Base-by-base conservation (phyloP, 1,284 basidiomycete species). In the Singerocomus inundabilis region DNA sequence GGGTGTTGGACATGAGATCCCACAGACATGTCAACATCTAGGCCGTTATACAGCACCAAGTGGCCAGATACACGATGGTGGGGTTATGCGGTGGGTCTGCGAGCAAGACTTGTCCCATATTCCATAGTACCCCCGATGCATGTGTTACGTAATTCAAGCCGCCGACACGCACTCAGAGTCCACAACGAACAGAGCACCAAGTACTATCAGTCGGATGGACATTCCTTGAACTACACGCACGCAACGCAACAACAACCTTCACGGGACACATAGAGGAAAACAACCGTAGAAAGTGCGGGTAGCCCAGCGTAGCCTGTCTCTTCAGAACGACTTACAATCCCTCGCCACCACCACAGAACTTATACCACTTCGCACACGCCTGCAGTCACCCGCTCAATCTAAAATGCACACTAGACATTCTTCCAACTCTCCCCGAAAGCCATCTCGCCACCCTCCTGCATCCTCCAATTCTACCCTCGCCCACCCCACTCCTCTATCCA, bases 331-430 rank as follows among this genome's bases (percentile, higher is more conserved):
- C n/a, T 51, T 35, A 31, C 35, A 31, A 37, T 41, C 50, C 28
- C 30, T 48, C 51, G 35, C 16, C 21, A 15, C 44, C 48, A 44
- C 51, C 37, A 52, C 55, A 48, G 15, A 48, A 51, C 46, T 5
- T 46, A 47, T 46, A 50, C 46, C 38, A 57, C 50, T 16, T 37
- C 46, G 8, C 34, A 49, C 43, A 25, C 51, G 33, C 8, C 29
- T 25, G 12, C 26, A 32, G n/a, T 25, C 57, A 8, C 36, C 34
- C 30, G 7, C 26, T n/a, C 11, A 35, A 6, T 36, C 42, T 32
- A 57, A 49, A 40, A 68, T 64, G 62, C 64, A 67, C 43, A 37
- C 46, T 24, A 67, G 60, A 60, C 64, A 57, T 40, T 52, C 62
- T 9, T 66, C 62, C 43, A 57, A 34, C 34, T 57, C 66, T 24